Base-by-base conservation (phyloP, 2,329 filamentous ascomycete species). In the Colletotrichum spaethianum region DNA sequence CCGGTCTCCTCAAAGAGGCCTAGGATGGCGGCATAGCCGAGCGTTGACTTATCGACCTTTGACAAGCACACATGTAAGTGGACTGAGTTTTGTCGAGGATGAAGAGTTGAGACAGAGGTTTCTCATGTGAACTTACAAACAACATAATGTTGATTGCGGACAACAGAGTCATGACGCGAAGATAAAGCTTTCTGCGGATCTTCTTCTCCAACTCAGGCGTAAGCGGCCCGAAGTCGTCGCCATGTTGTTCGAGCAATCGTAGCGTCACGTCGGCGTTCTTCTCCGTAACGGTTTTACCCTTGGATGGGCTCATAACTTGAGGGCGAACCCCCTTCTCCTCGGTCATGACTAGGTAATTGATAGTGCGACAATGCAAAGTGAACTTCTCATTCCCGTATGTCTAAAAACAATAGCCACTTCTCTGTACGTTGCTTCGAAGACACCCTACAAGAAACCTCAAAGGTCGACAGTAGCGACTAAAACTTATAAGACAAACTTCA, bases 1-100 rank as follows among this genome's bases (percentile, higher is more conserved):
- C 80, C 79, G 0, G 81, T 84, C 59, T 84, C 82, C 44, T 84
- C 80, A 23, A 84, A 83, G 0, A 85, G 69, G 0, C 83, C 83
- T 6, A 85, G 76, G 28, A 85, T 80, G 0, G 83, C 80, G 7
- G 82, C 78, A 55, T 84, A 84, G 1, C 80, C 79, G 0, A 85
- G 73, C 0, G 82, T 84, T 0, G 82, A 79, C 74, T 84, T 84
- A 67, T 84, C 81, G 57, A 83, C 78, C 81, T 83, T 83, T 50
- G 2, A 28, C 12, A 16, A 26, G 9, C 8, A 42, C 63, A 12
- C 62, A 48, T 23, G 48, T 60, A 4, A 63, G 48, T n/a, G 0
- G 20, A 6, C 2, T 0, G 7, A 28, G 3, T 31, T 14, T 26
- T 18, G 14, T 9, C 23, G 6, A 26, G 16, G n/a, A 5, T 42